Evolutionary conservation across 2,329 filamentous ascomycete genomes (phyloP).

Genomic region (Fusarium sp.): DNA sequence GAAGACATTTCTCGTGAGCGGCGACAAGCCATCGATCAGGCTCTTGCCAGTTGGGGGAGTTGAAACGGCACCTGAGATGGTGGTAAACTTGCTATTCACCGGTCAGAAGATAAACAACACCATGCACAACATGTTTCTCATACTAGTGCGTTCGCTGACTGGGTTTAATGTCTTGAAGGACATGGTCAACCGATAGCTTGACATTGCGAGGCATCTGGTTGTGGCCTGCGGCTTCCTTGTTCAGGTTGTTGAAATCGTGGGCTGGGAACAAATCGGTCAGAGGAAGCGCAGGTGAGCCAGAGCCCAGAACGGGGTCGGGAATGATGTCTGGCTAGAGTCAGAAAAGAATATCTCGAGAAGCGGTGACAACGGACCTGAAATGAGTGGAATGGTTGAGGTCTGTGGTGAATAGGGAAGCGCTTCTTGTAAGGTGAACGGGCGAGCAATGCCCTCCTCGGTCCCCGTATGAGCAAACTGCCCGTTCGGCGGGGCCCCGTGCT

Average conservation of each 20-base stretch:
- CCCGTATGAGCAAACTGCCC: slow-evolving; percentile 46
- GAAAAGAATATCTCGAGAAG: background rate
- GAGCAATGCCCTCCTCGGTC: slow-evolving; percentile 43
- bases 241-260: slow-evolving; percentile 73
- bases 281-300: slow-evolving; percentile 62
- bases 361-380: slow-evolving; percentile 67
- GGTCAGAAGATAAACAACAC: slow-evolving; percentile 28
- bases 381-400: slow-evolving; percentile 82
- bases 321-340: slow-evolving; percentile 67
- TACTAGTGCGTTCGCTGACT: slow-evolving; percentile 78
- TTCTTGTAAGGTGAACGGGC: slow-evolving; percentile 75
- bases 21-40: slow-evolving; percentile 58
- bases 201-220: slow-evolving; percentile 72
- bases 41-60: slow-evolving; percentile 40
- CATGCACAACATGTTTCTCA: slow-evolving; percentile 36
- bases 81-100: slow-evolving; percentile 63
- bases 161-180: slow-evolving; percentile 78
- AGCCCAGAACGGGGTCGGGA: slow-evolving; percentile 71
- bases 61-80: slow-evolving; percentile 40
- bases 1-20: slow-evolving; percentile 58
- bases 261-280: slow-evolving; percentile 63
- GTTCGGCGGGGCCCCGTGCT: slow-evolving; percentile 49
- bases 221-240: slow-evolving; percentile 72
- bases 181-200: slow-evolving; percentile 77
- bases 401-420: slow-evolving; percentile 86